Conservation (phyloP, 176 grass and related monocot species). For the Oryza punctata region DNA sequence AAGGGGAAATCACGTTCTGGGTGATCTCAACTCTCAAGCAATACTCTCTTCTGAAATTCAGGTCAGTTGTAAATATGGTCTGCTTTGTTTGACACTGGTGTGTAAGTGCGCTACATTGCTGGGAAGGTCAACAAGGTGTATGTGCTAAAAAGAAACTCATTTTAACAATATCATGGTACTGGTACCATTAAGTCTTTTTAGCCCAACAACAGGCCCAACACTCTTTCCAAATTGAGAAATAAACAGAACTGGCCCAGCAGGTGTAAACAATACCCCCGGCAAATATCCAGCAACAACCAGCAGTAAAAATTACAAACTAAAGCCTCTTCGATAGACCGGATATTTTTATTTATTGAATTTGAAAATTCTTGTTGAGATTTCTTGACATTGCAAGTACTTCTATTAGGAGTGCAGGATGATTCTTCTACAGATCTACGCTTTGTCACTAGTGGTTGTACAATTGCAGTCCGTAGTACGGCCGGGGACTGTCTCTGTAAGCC, state of each 20-base stretch:
- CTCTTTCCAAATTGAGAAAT: not conserved
- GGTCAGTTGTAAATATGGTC: not conserved
- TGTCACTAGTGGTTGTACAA: not conserved
- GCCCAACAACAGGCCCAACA: not conserved
- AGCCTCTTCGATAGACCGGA: not conserved
- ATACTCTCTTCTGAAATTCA: not conserved
- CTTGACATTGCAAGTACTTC: not conserved
- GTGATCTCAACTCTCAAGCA: slow-evolving; percentile 1
- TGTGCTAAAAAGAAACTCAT: not conserved
- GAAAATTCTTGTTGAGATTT: not conserved
- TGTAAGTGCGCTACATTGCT: not conserved
- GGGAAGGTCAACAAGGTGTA: not conserved
- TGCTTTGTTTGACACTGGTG: not conserved
- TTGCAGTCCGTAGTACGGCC: not conserved
- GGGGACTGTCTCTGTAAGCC: not conserved
- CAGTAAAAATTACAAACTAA: not conserved
- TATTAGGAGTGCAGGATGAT: not conserved
- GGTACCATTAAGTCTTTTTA: not conserved
- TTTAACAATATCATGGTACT: not conserved
- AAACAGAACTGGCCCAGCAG: not conserved
- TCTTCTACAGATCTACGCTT: not conserved
- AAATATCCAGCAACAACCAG: not conserved
- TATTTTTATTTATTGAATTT: not conserved
- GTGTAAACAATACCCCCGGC: not conserved
- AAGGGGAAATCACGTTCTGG: not conserved